Conservation (phyloP, 345 rosid species). For the Eucalyptus rudis region DNA sequence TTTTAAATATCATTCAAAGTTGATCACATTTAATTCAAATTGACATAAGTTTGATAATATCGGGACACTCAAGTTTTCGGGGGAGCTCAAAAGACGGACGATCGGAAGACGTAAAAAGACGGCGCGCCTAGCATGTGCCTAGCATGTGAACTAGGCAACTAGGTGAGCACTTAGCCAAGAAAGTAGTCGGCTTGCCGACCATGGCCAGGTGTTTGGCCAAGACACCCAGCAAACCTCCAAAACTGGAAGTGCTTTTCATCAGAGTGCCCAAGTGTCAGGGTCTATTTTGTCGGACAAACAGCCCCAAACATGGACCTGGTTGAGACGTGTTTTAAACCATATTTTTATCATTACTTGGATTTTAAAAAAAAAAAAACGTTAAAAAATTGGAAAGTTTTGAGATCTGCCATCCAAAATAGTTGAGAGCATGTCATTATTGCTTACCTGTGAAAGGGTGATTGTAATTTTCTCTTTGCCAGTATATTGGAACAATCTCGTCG, state of each 20-base stretch:
- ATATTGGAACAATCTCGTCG: neutral
- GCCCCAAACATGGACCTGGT: neutral
- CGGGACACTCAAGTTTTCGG: neutral
- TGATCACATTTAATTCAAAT: neutral
- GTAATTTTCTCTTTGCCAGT: neutral
- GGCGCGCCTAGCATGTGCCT: neutral
- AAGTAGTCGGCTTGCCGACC: neutral
- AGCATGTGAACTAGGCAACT: neutral
- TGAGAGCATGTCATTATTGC: neutral
- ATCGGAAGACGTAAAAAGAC: neutral
- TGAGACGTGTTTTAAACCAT: neutral
- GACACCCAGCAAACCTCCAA: neutral
- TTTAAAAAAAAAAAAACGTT: neutral
- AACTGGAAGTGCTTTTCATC: neutral
- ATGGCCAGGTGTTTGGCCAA: neutral
- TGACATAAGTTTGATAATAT: neutral
- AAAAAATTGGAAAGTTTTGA: neutral
- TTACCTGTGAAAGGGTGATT: neutral
- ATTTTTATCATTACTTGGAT: neutral
- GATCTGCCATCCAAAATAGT: neutral
- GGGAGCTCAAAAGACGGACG: neutral
- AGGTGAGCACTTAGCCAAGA: neutral
- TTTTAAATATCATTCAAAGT: neutral
- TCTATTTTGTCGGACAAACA: neutral
- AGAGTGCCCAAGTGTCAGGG: neutral